phyloP scores from a whole-genome alignment of 306 rosid genomes.

The Echinosophora koreensis region DNA sequence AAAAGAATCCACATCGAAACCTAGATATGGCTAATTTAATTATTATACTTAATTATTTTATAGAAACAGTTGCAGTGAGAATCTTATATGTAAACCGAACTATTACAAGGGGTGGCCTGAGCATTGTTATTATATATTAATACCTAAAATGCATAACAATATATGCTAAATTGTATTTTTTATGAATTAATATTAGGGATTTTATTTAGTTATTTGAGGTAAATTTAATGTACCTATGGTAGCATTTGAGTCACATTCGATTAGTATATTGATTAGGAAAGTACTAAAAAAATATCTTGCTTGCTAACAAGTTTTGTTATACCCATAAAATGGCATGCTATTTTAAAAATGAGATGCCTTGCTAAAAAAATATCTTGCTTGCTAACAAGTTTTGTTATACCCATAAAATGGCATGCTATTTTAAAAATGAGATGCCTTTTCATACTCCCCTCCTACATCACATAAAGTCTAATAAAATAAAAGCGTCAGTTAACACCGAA shows the following conservation, averaged over 20 bases:
- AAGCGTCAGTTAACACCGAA: background rate
- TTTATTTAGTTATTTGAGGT: background rate
- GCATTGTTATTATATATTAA: background rate
- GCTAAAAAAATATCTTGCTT: background rate
- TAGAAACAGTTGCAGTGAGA: background rate
- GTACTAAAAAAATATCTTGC: background rate
- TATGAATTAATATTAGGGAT: background rate
- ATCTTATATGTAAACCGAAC: background rate
- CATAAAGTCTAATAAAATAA: too few relatives aligned
- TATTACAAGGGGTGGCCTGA: background rate
- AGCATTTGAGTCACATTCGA: background rate
- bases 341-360: too few relatives aligned
- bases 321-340: slow-evolving; percentile 21
- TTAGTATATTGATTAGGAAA: slow-evolving; percentile 2
- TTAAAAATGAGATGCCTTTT: background rate
- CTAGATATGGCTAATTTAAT: background rate
- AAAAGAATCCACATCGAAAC: slow-evolving; percentile 18
- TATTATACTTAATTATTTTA: background rate
- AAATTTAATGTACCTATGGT: background rate
- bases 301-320: background rate
- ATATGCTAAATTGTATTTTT: background rate
- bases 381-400: slow-evolving; percentile 8
- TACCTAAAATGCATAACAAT: too few relatives aligned
- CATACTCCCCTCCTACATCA: background rate
- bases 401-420: slow-evolving; percentile 13